Percentiles rank a stretch among this genome's conserved stretches.
Conservation (phyloP, 805 yeast genomes). For the Priceomyces medius region DNA sequence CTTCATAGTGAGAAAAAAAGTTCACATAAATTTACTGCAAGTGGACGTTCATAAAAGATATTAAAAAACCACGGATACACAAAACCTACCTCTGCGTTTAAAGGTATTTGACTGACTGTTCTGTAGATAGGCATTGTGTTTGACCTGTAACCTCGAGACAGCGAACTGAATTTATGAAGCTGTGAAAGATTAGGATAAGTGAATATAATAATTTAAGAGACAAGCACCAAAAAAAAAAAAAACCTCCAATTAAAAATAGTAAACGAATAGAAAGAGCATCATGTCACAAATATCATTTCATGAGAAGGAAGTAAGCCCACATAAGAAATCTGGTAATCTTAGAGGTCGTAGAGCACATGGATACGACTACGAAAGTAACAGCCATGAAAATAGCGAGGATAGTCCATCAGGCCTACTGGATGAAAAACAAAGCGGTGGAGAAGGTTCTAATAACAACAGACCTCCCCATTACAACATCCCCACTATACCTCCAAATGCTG, state of each 20-base stretch:
- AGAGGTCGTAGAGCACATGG: slow-evolving; percentile 1
- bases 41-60: not conserved
- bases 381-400: slow-evolving; percentile 1
- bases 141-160: not conserved
- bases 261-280: not conserved
- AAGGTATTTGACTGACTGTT: not conserved
- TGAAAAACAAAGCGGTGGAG: not conserved
- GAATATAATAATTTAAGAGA: not conserved
- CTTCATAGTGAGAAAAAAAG: not conserved
- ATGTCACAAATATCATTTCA: slow-evolving; percentile 6
- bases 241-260: no score
- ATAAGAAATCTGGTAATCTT: not conserved
- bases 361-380: not conserved
- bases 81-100: no score
- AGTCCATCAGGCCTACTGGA: not conserved
- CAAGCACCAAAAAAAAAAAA: not conserved
- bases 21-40: not conserved
- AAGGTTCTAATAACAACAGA: not conserved
- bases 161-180: not conserved
- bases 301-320: not conserved
- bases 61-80: no score
- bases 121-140: not conserved
- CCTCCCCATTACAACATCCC: not conserved
- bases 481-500: slow-evolving; percentile 37
- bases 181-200: not conserved